Base-by-base conservation (phyloP, 345 rosid genomes). In the Abelmoschus esculentus region DNA sequence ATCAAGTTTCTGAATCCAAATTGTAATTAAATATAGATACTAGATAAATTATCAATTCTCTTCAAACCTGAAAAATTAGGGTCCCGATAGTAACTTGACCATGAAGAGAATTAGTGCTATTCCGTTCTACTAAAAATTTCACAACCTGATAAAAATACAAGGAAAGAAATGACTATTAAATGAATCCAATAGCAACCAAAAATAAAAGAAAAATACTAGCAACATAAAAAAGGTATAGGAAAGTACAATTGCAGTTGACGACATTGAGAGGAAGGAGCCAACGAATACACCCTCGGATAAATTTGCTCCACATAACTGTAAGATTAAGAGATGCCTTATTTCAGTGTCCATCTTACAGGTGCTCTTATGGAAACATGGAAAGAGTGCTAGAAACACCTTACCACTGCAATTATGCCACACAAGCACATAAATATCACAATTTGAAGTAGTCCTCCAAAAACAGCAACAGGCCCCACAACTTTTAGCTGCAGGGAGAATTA, bases 11-110 rank as follows among this genome's bases (percentile, higher is more conserved):
- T 66, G 52, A 69, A 19, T 68, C 58, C 36, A 73, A 72, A 10
- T 7, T 68, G 49, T 38, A 56, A 71, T 44, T 69, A 29, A 61
- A 54, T 19, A n/a, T 50, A 8, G 60, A 26, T 56, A 56, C 34
- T 56, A 31, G 6, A 53, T 28, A 60, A 55, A 46, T 58, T 54
- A 67, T 53, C 19, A 64, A 17, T 65, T 13, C 61, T 66, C 57
- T 69, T 61, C 53, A 78, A 78, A 22, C 99, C 99, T 92, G 99
- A 80, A 96, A 89, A 73, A 96, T 92, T 76, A 96, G 92, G 29
- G 96, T 96, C 65, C 98, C 98, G 15, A 96, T 89, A 22, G 98
- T 90, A 70, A 96, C 96, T 86, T 96, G 98, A 78, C 99, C 99
- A 70, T 92, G 98, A 72, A 89, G 91, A 72, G 91, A 76, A 80